Base-by-base conservation (phyloP, 164 flowering plant genomes). In the Vitis labrusca region DNA sequence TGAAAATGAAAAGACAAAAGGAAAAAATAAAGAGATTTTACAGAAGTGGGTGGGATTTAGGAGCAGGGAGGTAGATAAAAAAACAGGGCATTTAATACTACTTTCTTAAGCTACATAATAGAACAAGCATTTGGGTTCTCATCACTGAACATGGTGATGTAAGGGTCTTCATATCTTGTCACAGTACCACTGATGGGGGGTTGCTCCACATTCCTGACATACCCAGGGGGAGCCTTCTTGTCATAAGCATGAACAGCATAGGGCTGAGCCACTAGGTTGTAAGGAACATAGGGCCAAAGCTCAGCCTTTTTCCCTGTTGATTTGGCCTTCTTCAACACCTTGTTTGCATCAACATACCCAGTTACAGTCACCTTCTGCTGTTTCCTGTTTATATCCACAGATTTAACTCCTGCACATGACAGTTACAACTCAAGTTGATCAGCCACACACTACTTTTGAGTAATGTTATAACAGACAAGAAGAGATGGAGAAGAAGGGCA, bases 171-270 rank as follows among this genome's bases (percentile, higher is more conserved):
- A 63, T 61, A 71, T 69, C 54, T 76, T 23, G 78, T 60, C 8
- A 78, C 68, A 14, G 76, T 71, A 16, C 37, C 80, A 51, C 59
- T 71, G 15, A 79, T 53, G 17, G 80, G 65, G 49, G 63, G 17
- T 61, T 63, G 50, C 15, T 83, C 89, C 1, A 82, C 83, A 3
- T 71, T 87, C 71, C 91, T 84, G 52, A 89, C 90, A 77, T 79
- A 86, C 5, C 94, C 94, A 65, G 89, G 80, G 55, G 91, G 91
- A 7, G 91, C 94, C 66, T 83, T 89, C 84, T 89, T 89, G 83
- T 89, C 91, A 75, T 89, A 89, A 59, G 82, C 77, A 17, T 62
- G 77, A 19, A 82, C 78, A 3, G 72, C 64, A 53, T 83, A 89
- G 15, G 94, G 94, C 59, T 87, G 85, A 13, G 86, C 80, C 72